Evolutionary conservation across 495 filamentous ascomycete genomes (phyloP).

Genomic region (Tuber brumale): DNA sequence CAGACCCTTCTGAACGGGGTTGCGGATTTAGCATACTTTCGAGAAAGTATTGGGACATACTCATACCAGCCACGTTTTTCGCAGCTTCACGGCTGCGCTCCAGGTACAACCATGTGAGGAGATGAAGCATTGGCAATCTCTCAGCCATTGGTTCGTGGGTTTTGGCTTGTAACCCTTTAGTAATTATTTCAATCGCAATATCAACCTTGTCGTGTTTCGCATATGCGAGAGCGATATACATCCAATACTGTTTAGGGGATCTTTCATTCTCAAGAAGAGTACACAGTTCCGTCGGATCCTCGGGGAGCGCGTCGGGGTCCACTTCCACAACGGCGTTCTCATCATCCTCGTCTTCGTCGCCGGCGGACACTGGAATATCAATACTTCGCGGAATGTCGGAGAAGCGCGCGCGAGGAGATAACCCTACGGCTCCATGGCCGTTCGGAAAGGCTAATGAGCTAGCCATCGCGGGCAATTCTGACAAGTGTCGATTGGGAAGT

Average conservation of each 20-base stretch:
- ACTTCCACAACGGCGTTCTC: slow-evolving; percentile 85
- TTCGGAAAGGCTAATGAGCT: slow-evolving; percentile 14
- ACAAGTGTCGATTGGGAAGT: background rate
- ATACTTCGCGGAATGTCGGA: slow-evolving; percentile 81
- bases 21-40: background rate
- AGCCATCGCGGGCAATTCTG: slow-evolving; percentile 15
- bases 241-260: slow-evolving; percentile 83
- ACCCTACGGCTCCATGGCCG: slow-evolving; percentile 3
- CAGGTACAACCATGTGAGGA: slow-evolving; percentile 86
- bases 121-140: slow-evolving; percentile 73
- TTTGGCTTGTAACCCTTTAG: slow-evolving; percentile 70
- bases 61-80: slow-evolving; percentile 44
- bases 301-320: slow-evolving; percentile 77
- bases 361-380: slow-evolving; percentile 79
- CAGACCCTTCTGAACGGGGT: slow-evolving; percentile 37
- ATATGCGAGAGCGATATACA: slow-evolving; percentile 93
- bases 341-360: slow-evolving; percentile 50
- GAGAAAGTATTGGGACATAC: background rate
- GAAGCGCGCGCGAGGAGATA: slow-evolving; percentile 53
- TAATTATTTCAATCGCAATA: slow-evolving; percentile 87
- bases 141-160: slow-evolving; percentile 64
- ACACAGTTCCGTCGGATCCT: slow-evolving; percentile 93
- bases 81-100: slow-evolving; percentile 86
- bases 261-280: slow-evolving; percentile 86
- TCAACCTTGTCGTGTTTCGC: slow-evolving; percentile 90